Evolutionary conservation across 2,329 filamentous ascomycete genomes (phyloP), one percentile per base, ranked within the genome.

Genomic region (Microascus cirrosus): DNA sequence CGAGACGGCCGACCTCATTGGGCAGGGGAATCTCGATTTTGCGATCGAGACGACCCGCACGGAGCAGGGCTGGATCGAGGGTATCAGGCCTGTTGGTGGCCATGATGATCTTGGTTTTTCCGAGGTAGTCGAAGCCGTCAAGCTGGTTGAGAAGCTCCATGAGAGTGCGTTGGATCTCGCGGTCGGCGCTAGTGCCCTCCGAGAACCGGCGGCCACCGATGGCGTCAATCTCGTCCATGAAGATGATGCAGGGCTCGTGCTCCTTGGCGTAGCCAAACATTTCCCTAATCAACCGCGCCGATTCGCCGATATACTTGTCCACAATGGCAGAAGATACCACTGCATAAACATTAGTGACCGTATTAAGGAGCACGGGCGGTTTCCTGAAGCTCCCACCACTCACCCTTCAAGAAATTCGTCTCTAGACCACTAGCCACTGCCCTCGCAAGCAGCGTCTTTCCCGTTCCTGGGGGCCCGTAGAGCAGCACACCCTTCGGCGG

Each of bases 71-170:
- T 36, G 93, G 93, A 69, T 99, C 93, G 54, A 99, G 83, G 1
- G 93, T 97, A 72, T 97, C 93, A 15, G 93, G 94, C 74, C 94
- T 82, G 79, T 99, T 99, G 60, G 94, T 97, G 42, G 92, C 94
- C 95, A 99, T 99, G 77, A 99, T 99, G 71, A 99, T 99, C 80
- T 99, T 99, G 58, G 94, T 99, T 81, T 99, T 96, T 65, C 95
- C 94, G 42, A 99, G 82, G 76, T 99, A 99, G 76, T 99, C 94
- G 77, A 99, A 99, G 64, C 95, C 94, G 71, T 99, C 94, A 57
- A 99, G 84, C 74, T 99, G 94, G 75, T 99, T 99, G 62, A 99
- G 86, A 58, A 99, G 81, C 73, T 99, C 94, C 94, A 99, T 99
- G 60, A 99, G 79, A 39, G 94, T 99, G 69, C 94, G 87, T 76